phyloP scores from a whole-genome alignment of 768 basidiomycete genomes.

The Phylloporus arenicola region DNA sequence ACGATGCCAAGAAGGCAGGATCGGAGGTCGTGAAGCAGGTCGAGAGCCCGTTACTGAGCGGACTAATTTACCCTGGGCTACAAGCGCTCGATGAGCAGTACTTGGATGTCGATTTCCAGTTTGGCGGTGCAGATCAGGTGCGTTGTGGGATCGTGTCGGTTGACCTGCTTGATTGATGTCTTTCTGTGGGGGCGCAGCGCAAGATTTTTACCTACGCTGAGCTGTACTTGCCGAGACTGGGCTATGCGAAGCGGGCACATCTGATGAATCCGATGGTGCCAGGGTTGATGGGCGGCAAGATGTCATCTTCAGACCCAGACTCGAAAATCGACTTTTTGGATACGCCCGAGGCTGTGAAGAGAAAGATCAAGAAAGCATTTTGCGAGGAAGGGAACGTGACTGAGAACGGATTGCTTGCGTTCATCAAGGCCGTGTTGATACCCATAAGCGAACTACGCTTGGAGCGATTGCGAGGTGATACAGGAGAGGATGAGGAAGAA shows the following conservation, averaged over 20 bases:
- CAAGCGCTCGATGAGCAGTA: constrained; percentile 98
- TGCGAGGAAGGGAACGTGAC: constrained; percentile 88
- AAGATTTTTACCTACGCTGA: constrained; percentile 99
- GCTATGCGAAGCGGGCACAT: constrained; percentile 92
- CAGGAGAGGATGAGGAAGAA: constrained; percentile 36
- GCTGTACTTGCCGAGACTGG: constrained; percentile 87
- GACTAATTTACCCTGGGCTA: constrained; percentile 90
- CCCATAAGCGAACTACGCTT: constrained; percentile 75
- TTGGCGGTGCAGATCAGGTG: constrained; percentile 96
- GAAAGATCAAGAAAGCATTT: constrained; percentile 88
- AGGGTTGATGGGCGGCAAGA: constrained; percentile 90
- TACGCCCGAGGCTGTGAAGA: constrained; percentile 70
- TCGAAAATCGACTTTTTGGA: constrained; percentile 99
- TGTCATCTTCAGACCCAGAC: constrained; percentile 97
- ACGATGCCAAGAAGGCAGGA: constrained; percentile 97
- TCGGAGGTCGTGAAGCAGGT: constrained; percentile 99
- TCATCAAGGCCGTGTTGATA: constrained; percentile 82
- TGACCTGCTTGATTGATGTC: not conserved
- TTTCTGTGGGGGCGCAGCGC: constrained; percentile 46
- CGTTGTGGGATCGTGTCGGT: constrained; percentile 14
- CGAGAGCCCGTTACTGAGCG: constrained; percentile 84
- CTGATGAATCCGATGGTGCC: constrained; percentile 99
- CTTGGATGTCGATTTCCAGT: constrained; percentile 93
- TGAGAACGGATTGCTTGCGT: constrained; percentile 86
- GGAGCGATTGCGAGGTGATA: constrained; percentile 47